These are phyloP conservation scores for Elongisporangium anandrum DNA, from an alignment of 352 stramenopile species.

Conservation along the genomic window DNA sequence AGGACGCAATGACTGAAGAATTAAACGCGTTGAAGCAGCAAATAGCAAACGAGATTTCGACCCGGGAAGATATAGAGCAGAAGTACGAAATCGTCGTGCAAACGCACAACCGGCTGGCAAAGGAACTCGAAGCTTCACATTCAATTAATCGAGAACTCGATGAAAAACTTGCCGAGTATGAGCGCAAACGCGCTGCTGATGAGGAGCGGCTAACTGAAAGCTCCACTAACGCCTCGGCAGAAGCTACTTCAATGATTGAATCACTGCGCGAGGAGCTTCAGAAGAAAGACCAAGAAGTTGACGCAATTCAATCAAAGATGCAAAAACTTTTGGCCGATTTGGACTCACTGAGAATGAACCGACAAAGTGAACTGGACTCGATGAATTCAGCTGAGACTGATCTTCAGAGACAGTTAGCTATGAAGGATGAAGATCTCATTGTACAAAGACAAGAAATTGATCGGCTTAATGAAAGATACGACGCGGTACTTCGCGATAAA, in stretches of 20 bases:
- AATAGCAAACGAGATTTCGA: constrained; percentile 7
- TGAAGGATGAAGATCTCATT: constrained; percentile 17
- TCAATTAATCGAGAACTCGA: constrained; percentile 21
- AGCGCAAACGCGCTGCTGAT: constrained; percentile 12
- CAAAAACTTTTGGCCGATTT: constrained; percentile 24
- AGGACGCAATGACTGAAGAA: constrained; percentile 14
- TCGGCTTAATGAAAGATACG: background rate
- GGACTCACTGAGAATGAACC: constrained; percentile 8
- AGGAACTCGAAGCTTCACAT: constrained; percentile 28
- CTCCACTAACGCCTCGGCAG: constrained; percentile 10
- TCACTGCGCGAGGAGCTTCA: constrained; percentile 12
- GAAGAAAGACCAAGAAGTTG: constrained; percentile 21
- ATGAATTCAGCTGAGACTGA: constrained; percentile 16
- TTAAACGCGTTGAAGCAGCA: background rate
- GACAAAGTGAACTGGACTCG: constrained; percentile 5
- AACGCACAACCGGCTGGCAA: constrained; percentile 2
- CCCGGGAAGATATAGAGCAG: constrained; percentile 2
- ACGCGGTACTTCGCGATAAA: background rate
- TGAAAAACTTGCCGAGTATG: constrained; percentile 22
- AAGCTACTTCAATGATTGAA: constrained; percentile 16
- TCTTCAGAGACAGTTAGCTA: constrained; percentile 17
- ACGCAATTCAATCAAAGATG: constrained; percentile 9
- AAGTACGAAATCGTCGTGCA: constrained; percentile 9
- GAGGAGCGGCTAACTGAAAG: constrained; percentile 15
- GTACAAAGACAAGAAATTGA: background rate